Evolutionary conservation across 148 eudicot species (phyloP), one percentile per base, ranked within the genome.

Genomic region (Vaccinium vitisidaea): DNA sequence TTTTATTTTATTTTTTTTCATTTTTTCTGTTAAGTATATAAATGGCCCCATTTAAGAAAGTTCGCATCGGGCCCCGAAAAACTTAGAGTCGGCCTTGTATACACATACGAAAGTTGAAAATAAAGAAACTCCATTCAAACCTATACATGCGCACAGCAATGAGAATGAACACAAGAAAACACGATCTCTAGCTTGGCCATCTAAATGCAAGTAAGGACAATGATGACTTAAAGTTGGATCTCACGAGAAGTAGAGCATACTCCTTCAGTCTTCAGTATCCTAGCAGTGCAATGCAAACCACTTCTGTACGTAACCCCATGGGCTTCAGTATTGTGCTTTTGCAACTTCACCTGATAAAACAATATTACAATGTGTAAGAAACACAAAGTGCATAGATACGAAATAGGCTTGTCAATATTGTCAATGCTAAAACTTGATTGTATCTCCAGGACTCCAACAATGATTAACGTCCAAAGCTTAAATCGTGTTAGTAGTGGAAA

Each of bases 221-320:
- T 39, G 65, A 55, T 23, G 75, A 59, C 71, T 77, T 81, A 53
- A 83, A 89, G 85, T 63, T 82, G 86, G 85, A 80, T 84, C 84
- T 82, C 86, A 83, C 85, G 76, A 86, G 67, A 86, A 89, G 84
- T 84, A 85, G 88, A 89, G 91, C 93, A 84, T 97, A 97, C 99
- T 93, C 99, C 98, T 92, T 97, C 99, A 30, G 90, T 92, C 87
- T 92, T 89, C 85, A 97, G 84, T 86, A 95, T 91, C 89, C 95
- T 91, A 78, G 94, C 88, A 58, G 98, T 89, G 82, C 99, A 97
- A 80, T 97, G 98, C 86, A 95, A 86, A 75, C 99, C 98, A 86
- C 84, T 92, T 88, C 86, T 93, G 84, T 95, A 95, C 89, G 89
- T 93, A 16, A 91, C 86, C 30, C 94, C 98, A 84, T 93, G 89